These are phyloP conservation scores for Smittium mucronatum DNA, from an alignment of 371 early-diverging fungal genomes.

Conservation along the genomic window DNA sequence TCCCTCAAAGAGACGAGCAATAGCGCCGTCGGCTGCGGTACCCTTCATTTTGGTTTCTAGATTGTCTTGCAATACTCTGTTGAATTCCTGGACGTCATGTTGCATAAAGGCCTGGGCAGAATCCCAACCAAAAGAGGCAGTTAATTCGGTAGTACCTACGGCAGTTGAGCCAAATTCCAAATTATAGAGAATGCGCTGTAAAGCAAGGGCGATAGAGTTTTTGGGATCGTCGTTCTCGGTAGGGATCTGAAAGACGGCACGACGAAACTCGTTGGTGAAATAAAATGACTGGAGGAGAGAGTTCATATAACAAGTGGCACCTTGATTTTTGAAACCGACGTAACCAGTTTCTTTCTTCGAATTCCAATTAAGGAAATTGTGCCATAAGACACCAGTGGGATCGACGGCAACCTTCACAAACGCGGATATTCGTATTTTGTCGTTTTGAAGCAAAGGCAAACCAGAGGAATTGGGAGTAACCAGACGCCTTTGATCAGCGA, in stretches of 20 bases:
- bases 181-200: slow-evolving; percentile 93
- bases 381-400: slow-evolving; percentile 87
- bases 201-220: slow-evolving; percentile 72
- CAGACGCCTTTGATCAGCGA: slow-evolving; percentile 41
- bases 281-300: slow-evolving; percentile 95
- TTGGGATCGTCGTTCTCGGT: slow-evolving; percentile 74
- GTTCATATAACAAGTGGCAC: slow-evolving; percentile 99
- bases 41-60: slow-evolving; percentile 92
- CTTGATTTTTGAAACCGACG: slow-evolving; percentile 95
- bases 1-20: slow-evolving; percentile 78
- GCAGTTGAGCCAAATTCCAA: slow-evolving; percentile 54
- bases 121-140: slow-evolving; percentile 95
- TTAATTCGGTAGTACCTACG: slow-evolving; percentile 84
- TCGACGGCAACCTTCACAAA: slow-evolving; percentile 72
- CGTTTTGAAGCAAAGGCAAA: slow-evolving; percentile 47
- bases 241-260: slow-evolving; percentile 80
- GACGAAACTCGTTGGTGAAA: slow-evolving; percentile 90
- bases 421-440: slow-evolving; percentile 53
- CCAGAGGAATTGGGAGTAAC: slow-evolving; percentile 34
- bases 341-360: slow-evolving; percentile 79
- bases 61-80: slow-evolving; percentile 90
- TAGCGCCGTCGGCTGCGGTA: slow-evolving; percentile 84
- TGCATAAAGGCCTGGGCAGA: slow-evolving; percentile 88
- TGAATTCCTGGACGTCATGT: slow-evolving; percentile 96
- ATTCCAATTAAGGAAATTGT: slow-evolving; percentile 65